Base-by-base conservation (phyloP, 768 basidiomycete genomes). In the Brasilioporus rufonigricans region DNA sequence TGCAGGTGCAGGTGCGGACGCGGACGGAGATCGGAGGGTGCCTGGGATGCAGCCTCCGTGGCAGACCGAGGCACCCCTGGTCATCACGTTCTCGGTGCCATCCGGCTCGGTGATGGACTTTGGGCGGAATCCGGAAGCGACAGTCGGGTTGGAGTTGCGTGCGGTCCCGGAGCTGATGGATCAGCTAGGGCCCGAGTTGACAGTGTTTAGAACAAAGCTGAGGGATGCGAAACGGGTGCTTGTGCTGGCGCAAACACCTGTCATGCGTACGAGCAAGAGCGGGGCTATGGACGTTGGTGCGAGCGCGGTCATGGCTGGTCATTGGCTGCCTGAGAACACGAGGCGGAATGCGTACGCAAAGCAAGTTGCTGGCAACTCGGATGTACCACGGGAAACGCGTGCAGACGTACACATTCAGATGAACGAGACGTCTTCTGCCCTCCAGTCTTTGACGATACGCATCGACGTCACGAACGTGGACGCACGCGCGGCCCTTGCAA, bases 21-120 rank as follows among this genome's bases (percentile, higher is more conserved):
- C 35, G 13, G 35, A 31, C 11, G 5, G 31, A n/a, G n/a, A n/a
- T n/a, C n/a, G n/a, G n/a, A n/a, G n/a, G n/a, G n/a, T n/a, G n/a
- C n/a, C n/a, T n/a, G 43, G 18, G 50, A 40, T 16, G 36, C 45
- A 29, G 18, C 60, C 63, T 0, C 47, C 43, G 14, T 59, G 60
- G 63, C 50, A 53, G 23, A 56, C 55, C 11, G 48, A 26, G 2
- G 64, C 68, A 0, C 53, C 63, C 2, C 21, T 68, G 43, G 54
- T 68, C 48, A 38, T 70, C 23, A 60, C 52, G 10, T 65, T 70
- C 50, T 53, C 56, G 8, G 29, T 58, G 11, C 47, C 58, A 12
- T 33, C 66, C 0, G 11, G 21, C 29, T 33, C 45, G 1, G 33
- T 68, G 26, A 49, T 70, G 35, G 48, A 55, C 24, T 59, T 55